A percentile compares a stretch with the other conserved stretches of the same genome.
Evolutionary conservation across 2,329 filamentous ascomycete species (phyloP).

Genomic region (Penicillium sp.): DNA sequence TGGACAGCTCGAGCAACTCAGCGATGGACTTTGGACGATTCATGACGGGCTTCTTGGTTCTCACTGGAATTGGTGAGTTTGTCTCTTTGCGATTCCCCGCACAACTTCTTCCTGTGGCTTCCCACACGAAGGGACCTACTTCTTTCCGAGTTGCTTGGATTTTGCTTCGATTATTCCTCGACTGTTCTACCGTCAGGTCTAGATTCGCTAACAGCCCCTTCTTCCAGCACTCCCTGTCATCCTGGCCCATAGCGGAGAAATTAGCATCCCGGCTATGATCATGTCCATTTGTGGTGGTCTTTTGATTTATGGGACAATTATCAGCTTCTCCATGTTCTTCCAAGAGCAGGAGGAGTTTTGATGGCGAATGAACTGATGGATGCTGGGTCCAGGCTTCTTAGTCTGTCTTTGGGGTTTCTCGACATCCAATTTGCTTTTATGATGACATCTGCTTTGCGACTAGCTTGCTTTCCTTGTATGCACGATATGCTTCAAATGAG

Average conservation of each 20-base stretch:
- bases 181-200: background rate
- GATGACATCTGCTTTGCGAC: conserved; percentile 17
- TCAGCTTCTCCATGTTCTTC: conserved; percentile 98
- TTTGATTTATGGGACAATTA: conserved; percentile 95
- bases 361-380: conserved; percentile 8
- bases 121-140: background rate
- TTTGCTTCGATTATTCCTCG: background rate
- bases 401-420: background rate
- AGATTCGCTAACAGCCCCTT: conserved; percentile 14
- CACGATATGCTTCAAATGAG: conserved; percentile 22
- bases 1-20: conserved; percentile 74
- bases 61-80: conserved; percentile 90
- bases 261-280: conserved; percentile 76
- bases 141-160: background rate
- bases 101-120: background rate
- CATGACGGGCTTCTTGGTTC: conserved; percentile 87
- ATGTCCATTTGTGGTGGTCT: conserved; percentile 93
- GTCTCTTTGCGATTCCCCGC: background rate
- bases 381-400: conserved; percentile 1
- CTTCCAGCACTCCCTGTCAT: conserved; percentile 73
- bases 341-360: conserved; percentile 95
- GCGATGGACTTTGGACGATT: conserved; percentile 92
- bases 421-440: conserved; percentile 9
- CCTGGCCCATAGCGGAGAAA: conserved; percentile 80
- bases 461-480: conserved; percentile 18